phyloP scores from a whole-genome alignment of 179 eudicot species.

The Dionaea muscipula region DNA sequence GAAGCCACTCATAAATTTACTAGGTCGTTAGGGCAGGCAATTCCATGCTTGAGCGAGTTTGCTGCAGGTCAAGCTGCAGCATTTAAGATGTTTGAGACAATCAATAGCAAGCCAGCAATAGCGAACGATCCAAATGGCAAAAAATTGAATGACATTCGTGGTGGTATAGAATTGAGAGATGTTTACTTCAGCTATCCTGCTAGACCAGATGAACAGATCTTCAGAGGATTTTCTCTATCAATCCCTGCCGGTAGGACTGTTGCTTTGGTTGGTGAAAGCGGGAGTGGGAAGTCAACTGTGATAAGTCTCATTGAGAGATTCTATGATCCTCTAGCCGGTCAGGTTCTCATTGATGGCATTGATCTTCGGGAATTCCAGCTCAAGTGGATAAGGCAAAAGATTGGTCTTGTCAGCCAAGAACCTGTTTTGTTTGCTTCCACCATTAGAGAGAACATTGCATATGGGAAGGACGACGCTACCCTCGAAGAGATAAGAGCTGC shows the following conservation, averaged over 20 bases:
- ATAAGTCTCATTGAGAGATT: slow-evolving; percentile 44
- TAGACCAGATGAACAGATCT: slow-evolving; percentile 38
- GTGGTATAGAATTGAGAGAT: slow-evolving; percentile 41
- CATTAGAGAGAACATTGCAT: slow-evolving; percentile 52
- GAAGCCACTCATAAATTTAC: too few species aligned
- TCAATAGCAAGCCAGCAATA: slow-evolving; percentile 37
- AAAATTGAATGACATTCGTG: slow-evolving; percentile 33
- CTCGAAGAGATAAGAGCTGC: slow-evolving; percentile 44
- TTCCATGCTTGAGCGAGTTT: slow-evolving; percentile 37
- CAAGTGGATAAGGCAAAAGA: slow-evolving; percentile 46
- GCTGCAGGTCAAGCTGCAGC: slow-evolving; percentile 58
- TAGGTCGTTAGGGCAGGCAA: slow-evolving; percentile 39
- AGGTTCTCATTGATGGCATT: slow-evolving; percentile 36
- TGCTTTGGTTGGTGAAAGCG: slow-evolving; percentile 59
- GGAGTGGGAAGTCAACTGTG: slow-evolving; percentile 47
- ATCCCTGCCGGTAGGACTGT: slow-evolving; percentile 35
- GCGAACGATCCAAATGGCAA: slow-evolving; percentile 34
- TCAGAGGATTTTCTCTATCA: slow-evolving; percentile 31
- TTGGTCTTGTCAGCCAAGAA: slow-evolving; percentile 66
- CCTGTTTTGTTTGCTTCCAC: slow-evolving; percentile 47
- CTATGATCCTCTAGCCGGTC: slow-evolving; percentile 47
- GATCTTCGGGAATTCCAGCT: slow-evolving; percentile 39
- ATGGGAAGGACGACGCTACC: slow-evolving; percentile 46
- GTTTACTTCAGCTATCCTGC: slow-evolving; percentile 41
- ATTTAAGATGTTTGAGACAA: slow-evolving; percentile 52